These are phyloP conservation scores for Venustampulla echinocandica DNA, from an alignment of 495 filamentous ascomycete genomes.

Conservation along the genomic window DNA sequence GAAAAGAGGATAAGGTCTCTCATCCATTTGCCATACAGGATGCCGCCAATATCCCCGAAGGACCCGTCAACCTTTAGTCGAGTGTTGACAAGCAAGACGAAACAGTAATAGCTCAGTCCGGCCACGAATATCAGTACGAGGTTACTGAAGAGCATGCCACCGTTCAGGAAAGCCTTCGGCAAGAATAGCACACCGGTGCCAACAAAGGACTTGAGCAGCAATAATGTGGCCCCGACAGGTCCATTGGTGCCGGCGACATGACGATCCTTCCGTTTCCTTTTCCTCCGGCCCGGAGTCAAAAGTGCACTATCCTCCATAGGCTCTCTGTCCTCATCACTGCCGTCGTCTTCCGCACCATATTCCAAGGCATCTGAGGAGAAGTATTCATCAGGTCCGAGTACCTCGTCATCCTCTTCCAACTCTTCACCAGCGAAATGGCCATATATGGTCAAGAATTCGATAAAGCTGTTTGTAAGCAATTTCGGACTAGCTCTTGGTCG, in stretches of 20 bases:
- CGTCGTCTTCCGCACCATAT: conserved; percentile 28
- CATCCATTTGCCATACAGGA: conserved; percentile 87
- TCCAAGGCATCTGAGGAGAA: conserved; percentile 39
- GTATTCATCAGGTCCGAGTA: conserved; percentile 72
- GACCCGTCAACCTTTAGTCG: conserved; percentile 76
- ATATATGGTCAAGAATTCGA: conserved; percentile 90
- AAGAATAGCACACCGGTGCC: conserved; percentile 30
- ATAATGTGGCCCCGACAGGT: conserved; percentile 62
- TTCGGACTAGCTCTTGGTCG: conserved; percentile 41
- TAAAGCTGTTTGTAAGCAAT: conserved; percentile 79
- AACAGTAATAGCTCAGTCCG: conserved; percentile 85
- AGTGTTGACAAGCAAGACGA: conserved; percentile 82
- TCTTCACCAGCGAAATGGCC: conserved; percentile 97
- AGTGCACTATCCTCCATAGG: conserved; percentile 77
- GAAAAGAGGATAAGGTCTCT: conserved; percentile 76
- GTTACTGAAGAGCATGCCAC: conserved; percentile 95
- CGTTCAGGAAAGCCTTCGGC: conserved; percentile 84
- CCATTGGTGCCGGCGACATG: conserved; percentile 62
- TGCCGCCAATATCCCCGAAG: conserved; percentile 92
- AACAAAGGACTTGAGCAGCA: conserved; percentile 61
- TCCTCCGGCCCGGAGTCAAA: conserved; percentile 61
- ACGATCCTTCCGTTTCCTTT: conserved; percentile 61
- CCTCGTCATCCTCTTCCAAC: conserved; percentile 91
- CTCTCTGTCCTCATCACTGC: conserved; percentile 55
- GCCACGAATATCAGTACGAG: conserved; percentile 79